These are phyloP conservation scores for Ganoderma lingzhi DNA, from an alignment of 1,284 basidiomycete genomes.

Conservation along the genomic window DNA sequence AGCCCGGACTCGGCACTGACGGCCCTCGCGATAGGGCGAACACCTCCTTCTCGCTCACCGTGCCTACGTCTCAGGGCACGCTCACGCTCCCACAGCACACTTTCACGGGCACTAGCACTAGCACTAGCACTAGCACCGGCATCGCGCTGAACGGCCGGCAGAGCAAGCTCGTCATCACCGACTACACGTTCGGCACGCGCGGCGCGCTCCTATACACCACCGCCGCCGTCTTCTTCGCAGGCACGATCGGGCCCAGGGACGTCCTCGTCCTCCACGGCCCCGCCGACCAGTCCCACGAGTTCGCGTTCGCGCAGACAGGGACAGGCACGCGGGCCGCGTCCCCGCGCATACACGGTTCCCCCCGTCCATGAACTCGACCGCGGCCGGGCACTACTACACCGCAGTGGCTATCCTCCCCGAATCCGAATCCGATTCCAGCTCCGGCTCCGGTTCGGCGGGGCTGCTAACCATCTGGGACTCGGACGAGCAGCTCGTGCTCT, in stretches of 20 bases:
- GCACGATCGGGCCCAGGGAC: conserved; percentile 70
- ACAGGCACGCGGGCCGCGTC: conserved; percentile 45
- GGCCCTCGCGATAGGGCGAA: conserved; percentile 46
- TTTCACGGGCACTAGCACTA: too few relatives aligned
- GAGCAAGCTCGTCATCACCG: conserved; percentile 73
- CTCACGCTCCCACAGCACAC: conserved; percentile 63
- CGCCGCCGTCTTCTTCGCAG: conserved; percentile 72
- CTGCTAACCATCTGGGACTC: conserved; percentile 72
- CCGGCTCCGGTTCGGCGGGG: neutral
- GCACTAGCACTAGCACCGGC: conserved; percentile 31
- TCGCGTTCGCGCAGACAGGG: conserved; percentile 56
- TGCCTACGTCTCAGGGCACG: conserved; percentile 57
- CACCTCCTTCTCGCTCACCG: conserved; percentile 62
- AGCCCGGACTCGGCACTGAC: neutral
- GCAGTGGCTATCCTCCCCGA: conserved; percentile 54
- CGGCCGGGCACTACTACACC: conserved; percentile 32
- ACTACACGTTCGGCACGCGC: conserved; percentile 67
- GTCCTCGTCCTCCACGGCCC: conserved; percentile 76
- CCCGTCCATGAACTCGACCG: conserved; percentile 34
- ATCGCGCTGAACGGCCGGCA: conserved; percentile 73
- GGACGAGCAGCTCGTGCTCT: conserved; percentile 69
- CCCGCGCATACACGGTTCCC: conserved; percentile 38
- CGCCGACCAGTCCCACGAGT: conserved; percentile 65
- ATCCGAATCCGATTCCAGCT: conserved; percentile 20
- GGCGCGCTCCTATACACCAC: conserved; percentile 70